Conservation (phyloP, 768 basidiomycete species). For the Melanogaster broomeanus region DNA sequence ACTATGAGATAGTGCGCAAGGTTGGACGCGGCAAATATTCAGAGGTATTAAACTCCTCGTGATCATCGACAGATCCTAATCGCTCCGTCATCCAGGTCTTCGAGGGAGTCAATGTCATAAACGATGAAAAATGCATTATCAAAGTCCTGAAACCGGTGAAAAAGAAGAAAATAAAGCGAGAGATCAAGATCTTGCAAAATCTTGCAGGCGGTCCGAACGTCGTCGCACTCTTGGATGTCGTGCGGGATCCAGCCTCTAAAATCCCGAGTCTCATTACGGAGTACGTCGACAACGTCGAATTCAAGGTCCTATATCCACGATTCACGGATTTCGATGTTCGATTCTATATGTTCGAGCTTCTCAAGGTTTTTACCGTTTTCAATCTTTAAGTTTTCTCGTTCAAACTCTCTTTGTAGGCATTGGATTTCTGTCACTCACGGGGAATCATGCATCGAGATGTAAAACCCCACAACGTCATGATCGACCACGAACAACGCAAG, state of each 20-base stretch:
- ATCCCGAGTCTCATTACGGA: constrained; percentile 97
- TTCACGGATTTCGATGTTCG: constrained; percentile 96
- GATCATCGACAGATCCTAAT: constrained; percentile 14
- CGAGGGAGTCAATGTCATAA: constrained; percentile 89
- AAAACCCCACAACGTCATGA: constrained; percentile 99
- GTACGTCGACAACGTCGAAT: constrained; percentile 98
- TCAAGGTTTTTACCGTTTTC: constrained; percentile 60
- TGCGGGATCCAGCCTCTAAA: constrained; percentile 93
- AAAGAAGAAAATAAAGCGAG: constrained; percentile 99
- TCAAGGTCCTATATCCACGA: constrained; percentile 93
- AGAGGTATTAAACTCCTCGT: constrained; percentile 55
- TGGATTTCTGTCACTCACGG: constrained; percentile 98
- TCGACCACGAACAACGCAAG: constrained; percentile 96
- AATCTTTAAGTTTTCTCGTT: constrained; percentile 3
- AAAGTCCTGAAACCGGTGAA: constrained; percentile 99
- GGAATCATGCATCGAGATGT: constrained; percentile 99
- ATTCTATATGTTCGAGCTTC: constrained; percentile 94
- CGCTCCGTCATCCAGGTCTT: constrained; percentile 60
- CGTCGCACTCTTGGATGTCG: constrained; percentile 91
- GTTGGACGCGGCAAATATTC: constrained; percentile 96
- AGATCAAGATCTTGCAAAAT: constrained; percentile 98
- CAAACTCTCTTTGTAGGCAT: constrained; percentile 52
- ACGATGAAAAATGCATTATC: constrained; percentile 95
- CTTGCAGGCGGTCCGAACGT: constrained; percentile 95
- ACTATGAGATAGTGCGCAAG: constrained; percentile 97